Evolutionary conservation across 2,329 filamentous ascomycete species (phyloP), one percentile per base, ranked within the genome.

Genomic region (Ophiostoma angusticollis): DNA sequence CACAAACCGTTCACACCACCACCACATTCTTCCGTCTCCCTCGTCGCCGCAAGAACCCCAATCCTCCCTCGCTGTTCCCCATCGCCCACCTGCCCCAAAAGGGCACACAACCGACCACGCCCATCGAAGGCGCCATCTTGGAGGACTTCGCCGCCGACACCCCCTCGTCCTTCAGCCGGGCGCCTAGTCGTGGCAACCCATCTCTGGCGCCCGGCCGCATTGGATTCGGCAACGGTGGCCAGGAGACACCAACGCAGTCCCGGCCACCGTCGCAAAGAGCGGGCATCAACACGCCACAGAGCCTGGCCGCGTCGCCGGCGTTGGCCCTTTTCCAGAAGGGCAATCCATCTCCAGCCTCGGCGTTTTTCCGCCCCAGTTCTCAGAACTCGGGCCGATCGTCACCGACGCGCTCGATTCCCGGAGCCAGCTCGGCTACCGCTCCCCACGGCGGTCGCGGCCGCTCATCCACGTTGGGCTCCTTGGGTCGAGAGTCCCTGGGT

Each of bases 381-480:
- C 58, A 63, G 29, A 64, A 70, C 40, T 72, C 68, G 2, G 76
- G 74, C 16, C 77, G 74, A 38, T 94, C 89, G 1, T 80, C 74
- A 6, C 75, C 76, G 12, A 74, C 72, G 2, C 73, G 47, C 21
- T 45, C 44, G 1, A 30, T 38, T 9, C 33, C 25, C 2, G 37
- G 33, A 8, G 19, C 22, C 12, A 18, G 29, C 19, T 23, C 30
- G 19, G 11, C 35, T 41, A n/a, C n/a, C n/a, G n/a, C n/a, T n/a
- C n/a, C n/a, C n/a, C n/a, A n/a, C n/a, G n/a, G n/a, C 9, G 35
- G 29, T n/a, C 34, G 87, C 49, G 82, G 80, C 37, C 74, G 91
- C 47, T 94, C 91, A 14, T 93, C 87, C 5, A 96, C 91, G 0
- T 72, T 93, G 63, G 87, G 83, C 51, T 96, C 89, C 1, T 59